Evolutionary conservation across 805 yeast genomes (phyloP), one percentile per base, ranked within the genome.

Genomic region (Candida takata): DNA sequence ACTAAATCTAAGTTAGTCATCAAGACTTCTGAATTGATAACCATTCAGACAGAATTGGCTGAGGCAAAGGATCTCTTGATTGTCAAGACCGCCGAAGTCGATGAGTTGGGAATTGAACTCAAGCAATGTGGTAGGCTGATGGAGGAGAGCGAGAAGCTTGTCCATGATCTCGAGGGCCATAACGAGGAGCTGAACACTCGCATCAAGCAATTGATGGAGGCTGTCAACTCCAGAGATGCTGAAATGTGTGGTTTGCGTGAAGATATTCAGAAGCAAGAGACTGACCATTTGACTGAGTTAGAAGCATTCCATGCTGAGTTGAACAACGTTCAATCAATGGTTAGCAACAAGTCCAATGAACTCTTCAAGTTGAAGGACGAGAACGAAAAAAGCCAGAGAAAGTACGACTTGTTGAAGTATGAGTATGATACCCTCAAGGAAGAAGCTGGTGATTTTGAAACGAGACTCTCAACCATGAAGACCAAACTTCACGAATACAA

Each of bases 211-310:
- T 18, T 26, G 24, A 17, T 10, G 8, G 35, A 34, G 12, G 34
- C 33, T 10, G 27, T 55, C 36, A 34, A 44, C 28, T 35, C 46
- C 41, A 40, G 55, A 41, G 43, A 38, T 33, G 25, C 36, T 42
- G 32, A 37, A 36, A 21, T 64, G 42, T 40, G 42, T 45, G 36
- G 62, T 41, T 20, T 56, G 9, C 62, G 62, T 10, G 33, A 37
- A 36, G 32, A 60, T 45, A 20, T 48, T 42, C 43, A 65, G 52
- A 50, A 52, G 46, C 48, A 54, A 13, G 67, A 64, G 31, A 49
- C 54, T 8, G 62, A 61, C n/a, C 63, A 63, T 37, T 27, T 63
- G 14, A 48, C 55, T 7, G 68, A 64, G 34, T 43, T 62, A 20
- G 67, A 60, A 40, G 42, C 54, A 10, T 45, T 61, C 29, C 68